Base-by-base conservation (phyloP, 1,139 yeast genomes). In the Yamadazyma conglobata region DNA sequence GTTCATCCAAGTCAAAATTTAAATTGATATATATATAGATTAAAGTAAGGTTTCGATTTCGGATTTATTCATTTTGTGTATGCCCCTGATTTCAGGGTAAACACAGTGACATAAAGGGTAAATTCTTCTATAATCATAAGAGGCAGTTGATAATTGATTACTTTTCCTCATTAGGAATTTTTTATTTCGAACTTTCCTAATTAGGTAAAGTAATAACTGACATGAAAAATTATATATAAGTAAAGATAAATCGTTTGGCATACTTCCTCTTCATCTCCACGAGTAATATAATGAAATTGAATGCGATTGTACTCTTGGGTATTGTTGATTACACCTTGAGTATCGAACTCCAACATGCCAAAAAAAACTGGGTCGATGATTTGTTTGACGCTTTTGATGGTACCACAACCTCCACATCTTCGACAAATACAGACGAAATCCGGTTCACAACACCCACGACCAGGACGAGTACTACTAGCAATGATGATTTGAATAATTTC, bases 161-260 rank as follows among this genome's bases (percentile, higher is more conserved):
- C 9, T 8, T 20, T 20, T 8, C 23, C 23, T 20, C 23, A 20
- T 20, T 20, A 14, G 14, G 7, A 15, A 22, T 13, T 14, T 5
- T 10, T n/a, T 24, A 24, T 24, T n/a, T 15, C 15, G 18, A 24
- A 25, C 22, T 33, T 36, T 15, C 39, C 37, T 31, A 19, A 16
- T 36, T 19, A 17, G 39, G 39, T 28, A 33, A 37, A 18, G 32
- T 33, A 31, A 36, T 35, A 31, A 32, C 28, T 18, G 27, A 25
- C 21, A 25, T 18, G 25, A 18, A 22, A 17, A 9, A 15, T 22
- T 23, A 15, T 3, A 15, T 11, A 21, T 21, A 21, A 11, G 12
- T 21, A 21, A 21, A 21, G 11, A 9, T 17, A 9, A 17, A 17
- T 17, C 19, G 19, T 6, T 17, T 17, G 9, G 19, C 6, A 17